phyloP scores from a whole-genome alignment of 441 rosid genomes.

The Capsella rubella region DNA sequence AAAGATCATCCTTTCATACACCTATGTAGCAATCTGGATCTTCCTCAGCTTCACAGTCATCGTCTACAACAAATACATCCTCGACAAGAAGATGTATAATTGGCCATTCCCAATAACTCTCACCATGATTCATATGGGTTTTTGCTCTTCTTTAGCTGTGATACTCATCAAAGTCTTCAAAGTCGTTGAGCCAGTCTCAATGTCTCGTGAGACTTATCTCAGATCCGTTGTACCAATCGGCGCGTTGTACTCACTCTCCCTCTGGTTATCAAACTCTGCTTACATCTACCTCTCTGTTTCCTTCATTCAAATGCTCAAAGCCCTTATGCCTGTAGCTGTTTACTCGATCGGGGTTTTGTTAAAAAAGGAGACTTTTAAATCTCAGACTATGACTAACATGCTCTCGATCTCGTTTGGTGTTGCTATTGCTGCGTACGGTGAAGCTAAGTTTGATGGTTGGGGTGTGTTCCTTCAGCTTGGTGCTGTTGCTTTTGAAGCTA shows the following conservation, averaged over 20 bases:
- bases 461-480: slow-evolving; percentile 89
- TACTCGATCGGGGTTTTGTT: slow-evolving; percentile 84
- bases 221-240: slow-evolving; percentile 96
- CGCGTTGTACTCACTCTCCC: slow-evolving; percentile 81
- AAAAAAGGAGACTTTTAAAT: slow-evolving; percentile 70
- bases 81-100: slow-evolving; percentile 95
- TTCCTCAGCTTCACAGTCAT: slow-evolving; percentile 97
- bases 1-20: slow-evolving; percentile 91
- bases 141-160: slow-evolving; percentile 85
- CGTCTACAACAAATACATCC: slow-evolving; percentile 99
- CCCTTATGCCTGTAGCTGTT: slow-evolving; percentile 97
- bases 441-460: slow-evolving; percentile 88
- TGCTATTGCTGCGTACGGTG: slow-evolving; percentile 89
- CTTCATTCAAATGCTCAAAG: slow-evolving; percentile 95
- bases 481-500: slow-evolving; percentile 94
- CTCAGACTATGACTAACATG: slow-evolving; percentile 86
- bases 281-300: slow-evolving; percentile 90
- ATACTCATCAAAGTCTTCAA: slow-evolving; percentile 90
- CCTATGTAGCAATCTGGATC: slow-evolving; percentile 96
- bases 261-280: slow-evolving; percentile 96
- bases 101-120: slow-evolving; percentile 98
- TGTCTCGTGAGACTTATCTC: slow-evolving; percentile 83
- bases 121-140: slow-evolving; percentile 97
- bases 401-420: slow-evolving; percentile 91
- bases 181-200: slow-evolving; percentile 90